Evolutionary conservation across 148 eudicot species (phyloP).

Genomic region (Vaccinium corymbosum): DNA sequence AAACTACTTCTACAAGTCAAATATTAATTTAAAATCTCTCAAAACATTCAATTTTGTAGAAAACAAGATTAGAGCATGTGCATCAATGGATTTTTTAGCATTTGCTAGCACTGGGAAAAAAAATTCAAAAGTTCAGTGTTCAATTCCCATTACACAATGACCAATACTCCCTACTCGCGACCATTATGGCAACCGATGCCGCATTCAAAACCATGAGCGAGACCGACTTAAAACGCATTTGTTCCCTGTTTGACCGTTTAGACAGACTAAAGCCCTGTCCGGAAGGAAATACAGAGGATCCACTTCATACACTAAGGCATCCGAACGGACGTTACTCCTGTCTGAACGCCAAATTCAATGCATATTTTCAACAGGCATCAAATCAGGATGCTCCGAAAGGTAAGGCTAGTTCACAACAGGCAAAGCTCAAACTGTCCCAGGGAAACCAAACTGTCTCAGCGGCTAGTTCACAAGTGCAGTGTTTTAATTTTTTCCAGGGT

Average conservation of each 20-base stretch:
- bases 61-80: background rate
- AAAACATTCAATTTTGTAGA: background rate
- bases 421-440: background rate
- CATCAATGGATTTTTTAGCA: background rate
- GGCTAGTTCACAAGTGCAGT: too few species aligned
- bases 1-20: background rate
- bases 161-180: background rate
- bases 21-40: background rate
- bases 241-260: background rate
- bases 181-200: background rate
- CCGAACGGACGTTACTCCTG: background rate
- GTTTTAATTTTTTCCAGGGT: background rate
- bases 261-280: background rate
- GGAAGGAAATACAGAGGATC: background rate
- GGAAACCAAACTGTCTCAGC: background rate
- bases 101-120: background rate
- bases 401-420: background rate
- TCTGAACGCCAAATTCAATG: background rate
- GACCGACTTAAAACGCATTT: background rate
- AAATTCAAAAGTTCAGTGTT: background rate
- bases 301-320: background rate
- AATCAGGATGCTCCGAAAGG: background rate
- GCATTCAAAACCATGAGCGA: background rate
- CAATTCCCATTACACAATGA: background rate
- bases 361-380: conserved; percentile 11